Base-by-base conservation (phyloP, 495 filamentous ascomycete species). In the Penicillium arizonense region DNA sequence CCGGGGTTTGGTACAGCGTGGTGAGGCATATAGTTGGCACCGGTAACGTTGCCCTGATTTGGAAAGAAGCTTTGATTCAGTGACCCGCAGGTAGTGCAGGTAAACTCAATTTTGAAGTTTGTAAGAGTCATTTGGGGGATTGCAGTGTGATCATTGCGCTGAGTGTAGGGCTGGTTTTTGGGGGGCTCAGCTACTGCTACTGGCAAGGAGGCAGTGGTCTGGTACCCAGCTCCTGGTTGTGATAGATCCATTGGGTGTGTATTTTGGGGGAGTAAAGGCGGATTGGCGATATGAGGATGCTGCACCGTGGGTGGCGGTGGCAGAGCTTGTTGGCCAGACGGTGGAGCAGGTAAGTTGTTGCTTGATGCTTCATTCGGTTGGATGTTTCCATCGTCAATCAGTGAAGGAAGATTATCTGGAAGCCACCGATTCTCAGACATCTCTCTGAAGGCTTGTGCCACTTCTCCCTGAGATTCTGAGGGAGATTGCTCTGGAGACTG, bases 61-160 rank as follows among this genome's bases (percentile, higher is more conserved):
- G 72, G 72, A 30, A 75, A 72, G 47, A 75, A 77, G 52, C 74
- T 72, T 43, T 77, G 72, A 44, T 77, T 77, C 18, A 75, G 45
- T 26, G 69, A 56, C n/a, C 74, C 74, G 32, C 74, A 77, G 0
- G 66, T 71, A 0, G 71, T 74, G 37, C 72, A 77, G 6, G 72
- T 73, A 21, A 77, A 77, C 21, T 75, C 72, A 34, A 77, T 75
- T 50, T 77, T 77, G 53, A 77, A 77, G 39, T 74, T 70, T 16
- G 71, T 70, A 1, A 74, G 58, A 34, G 70, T 59, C 44, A 72
- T 56, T 34, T 74, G 69, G 10, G 71, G 47, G 20, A 63, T 56
- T 5, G 53, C 53, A n/a, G 61, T 44, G 24, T 70, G 67, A 5
- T 68, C 65, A 39, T 47, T 38, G 12, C 59, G 62, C 21, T 58